Percentiles rank a stretch among this genome's conserved stretches.
Conservation (phyloP, 2,329 filamentous ascomycete genomes). For the Didymella arachidicola region DNA sequence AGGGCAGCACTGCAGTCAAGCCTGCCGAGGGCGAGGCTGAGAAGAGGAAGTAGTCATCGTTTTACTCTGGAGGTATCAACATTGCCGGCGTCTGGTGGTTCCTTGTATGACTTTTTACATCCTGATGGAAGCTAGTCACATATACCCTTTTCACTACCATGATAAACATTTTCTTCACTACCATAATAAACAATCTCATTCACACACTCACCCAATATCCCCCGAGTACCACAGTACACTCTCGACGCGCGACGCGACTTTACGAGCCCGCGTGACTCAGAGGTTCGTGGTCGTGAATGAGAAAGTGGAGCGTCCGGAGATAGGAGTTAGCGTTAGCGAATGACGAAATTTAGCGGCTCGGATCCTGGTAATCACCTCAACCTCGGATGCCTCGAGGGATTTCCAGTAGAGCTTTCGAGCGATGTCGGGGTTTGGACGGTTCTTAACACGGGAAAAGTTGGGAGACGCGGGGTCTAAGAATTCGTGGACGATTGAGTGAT, state of each 20-base stretch:
- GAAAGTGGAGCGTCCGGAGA: background rate
- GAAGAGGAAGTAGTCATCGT: conserved; percentile 27
- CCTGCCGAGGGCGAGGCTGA: conserved; percentile 28
- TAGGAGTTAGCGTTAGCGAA: conserved; percentile 1
- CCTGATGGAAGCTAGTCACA: background rate
- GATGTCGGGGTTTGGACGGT: conserved; percentile 6
- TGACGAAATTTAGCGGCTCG: conserved; percentile 3
- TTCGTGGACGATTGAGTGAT: background rate
- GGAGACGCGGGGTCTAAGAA: background rate
- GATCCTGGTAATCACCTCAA: conserved; percentile 6
- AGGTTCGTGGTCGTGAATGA: background rate
- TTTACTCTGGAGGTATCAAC: background rate
- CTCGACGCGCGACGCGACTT: background rate
- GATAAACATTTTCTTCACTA: background rate
- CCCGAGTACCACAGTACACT: background rate
- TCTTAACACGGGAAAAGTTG: background rate
- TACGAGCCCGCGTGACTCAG: background rate
- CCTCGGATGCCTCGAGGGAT: background rate
- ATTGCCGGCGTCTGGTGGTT: background rate
- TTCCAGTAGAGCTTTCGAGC: background rate
- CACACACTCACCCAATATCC: too few relatives aligned
- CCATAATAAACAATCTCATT: too few relatives aligned
- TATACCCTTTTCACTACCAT: background rate
- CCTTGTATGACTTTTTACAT: background rate
- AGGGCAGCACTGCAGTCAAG: conserved; percentile 38